Evolutionary conservation across 2,329 filamentous ascomycete species (phyloP), one percentile per base, ranked within the genome.

Genomic region (Claviceps cyperi): DNA sequence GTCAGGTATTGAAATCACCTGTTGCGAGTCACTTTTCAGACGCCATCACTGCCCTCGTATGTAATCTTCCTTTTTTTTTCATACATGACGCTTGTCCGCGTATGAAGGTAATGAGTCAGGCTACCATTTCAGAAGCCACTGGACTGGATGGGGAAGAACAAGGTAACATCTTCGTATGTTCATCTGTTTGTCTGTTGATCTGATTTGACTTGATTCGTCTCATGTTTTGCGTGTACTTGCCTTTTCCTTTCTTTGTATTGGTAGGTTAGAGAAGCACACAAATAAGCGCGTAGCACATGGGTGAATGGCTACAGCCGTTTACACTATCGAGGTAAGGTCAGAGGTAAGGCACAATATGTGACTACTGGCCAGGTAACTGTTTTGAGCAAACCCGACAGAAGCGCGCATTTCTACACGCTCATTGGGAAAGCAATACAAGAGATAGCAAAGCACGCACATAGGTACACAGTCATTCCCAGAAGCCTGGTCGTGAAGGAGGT

Each of bases 241-340:
- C 15, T 19, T 28, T 28, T 39, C 17, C 32, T 51, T 41, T 47
- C n/a, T 55, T 48, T 53, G 49, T 53, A 53, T 37, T 53, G 52
- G 47, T 53, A 48, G 46, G 50, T 47, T 46, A 50, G 46, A 50
- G 48, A 51, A 38, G 28, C 28, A 37, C 41, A 49, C 14, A 49
- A 47, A 48, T 38, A 46, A 49, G 43, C 38, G 46, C 32, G 49
- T 47, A 46, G 51, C 44, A 46, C 43, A 36, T 43, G 43, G 32
- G 22, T 41, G 28, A 38, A 48, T 44, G 50, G 50, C 47, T 47
- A 46, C 47, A 36, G 28, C 15, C 24, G 40, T 35, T 36, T 21
- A n/a, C 49, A 44, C 35, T 41, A 39, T 62, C 57, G 62, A 73
- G 71, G 73, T 74, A 74, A 74, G 70, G 71, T 75, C 70, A 72